A percentile compares a stretch with the other conserved stretches of the same genome.
phyloP scores from a whole-genome alignment of 169 alveolate genomes.

The Plasmodium inui region DNA sequence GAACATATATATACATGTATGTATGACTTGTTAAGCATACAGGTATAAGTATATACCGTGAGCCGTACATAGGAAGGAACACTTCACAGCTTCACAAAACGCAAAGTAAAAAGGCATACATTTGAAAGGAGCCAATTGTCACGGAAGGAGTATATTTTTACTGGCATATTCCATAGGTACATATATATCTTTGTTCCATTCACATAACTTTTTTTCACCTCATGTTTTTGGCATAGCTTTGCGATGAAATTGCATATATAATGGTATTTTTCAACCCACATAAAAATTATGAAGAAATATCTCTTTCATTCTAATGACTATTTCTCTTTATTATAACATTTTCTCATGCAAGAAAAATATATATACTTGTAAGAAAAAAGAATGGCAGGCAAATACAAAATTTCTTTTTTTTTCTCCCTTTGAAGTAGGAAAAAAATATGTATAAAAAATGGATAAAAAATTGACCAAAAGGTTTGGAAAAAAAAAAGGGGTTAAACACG shows the following conservation, averaged over 20 bases:
- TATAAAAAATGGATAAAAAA: not conserved
- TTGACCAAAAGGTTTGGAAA: not conserved
- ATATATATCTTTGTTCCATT: not conserved
- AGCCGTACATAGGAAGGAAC: not conserved
- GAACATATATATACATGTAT: not conserved
- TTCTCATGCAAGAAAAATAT: not conserved
- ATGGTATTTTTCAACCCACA: not conserved
- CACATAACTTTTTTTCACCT: not conserved
- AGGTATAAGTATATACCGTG: not conserved
- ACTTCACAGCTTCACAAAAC: slow-evolving; percentile 4
- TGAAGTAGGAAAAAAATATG: not conserved
- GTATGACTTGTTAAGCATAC: not conserved
- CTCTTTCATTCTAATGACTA: not conserved
- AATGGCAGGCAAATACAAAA: not conserved
- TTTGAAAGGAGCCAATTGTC: not conserved
- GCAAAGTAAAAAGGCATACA: not conserved
- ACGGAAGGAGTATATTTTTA: not conserved
- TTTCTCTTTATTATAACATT: not conserved
- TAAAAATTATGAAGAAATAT: not conserved
- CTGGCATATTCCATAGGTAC: not conserved
- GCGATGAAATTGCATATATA: not conserved
- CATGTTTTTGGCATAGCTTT: not conserved
- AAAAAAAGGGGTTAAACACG: not conserved
- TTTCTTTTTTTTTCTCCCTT: not conserved
- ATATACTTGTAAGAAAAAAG: not conserved